phyloP scores from a whole-genome alignment of 208 protist genomes.

The Crithidia expoeki region DNA sequence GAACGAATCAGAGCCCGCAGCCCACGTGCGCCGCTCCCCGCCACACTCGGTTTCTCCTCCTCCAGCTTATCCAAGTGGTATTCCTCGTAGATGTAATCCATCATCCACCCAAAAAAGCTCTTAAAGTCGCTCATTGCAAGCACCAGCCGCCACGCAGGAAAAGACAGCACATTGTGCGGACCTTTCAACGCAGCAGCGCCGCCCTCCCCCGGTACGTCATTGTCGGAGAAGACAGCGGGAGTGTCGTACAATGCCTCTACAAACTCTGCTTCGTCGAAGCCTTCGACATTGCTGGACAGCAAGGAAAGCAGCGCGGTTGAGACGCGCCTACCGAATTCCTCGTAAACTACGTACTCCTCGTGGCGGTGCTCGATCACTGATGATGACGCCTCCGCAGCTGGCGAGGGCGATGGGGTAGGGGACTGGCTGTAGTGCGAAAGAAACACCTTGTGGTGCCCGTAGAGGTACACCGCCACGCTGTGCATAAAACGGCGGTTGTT shows the following conservation, averaged over 20 bases:
- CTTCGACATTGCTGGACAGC: conserved; percentile 47
- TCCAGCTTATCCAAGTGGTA: conserved; percentile 50
- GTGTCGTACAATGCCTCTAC: conserved; percentile 75
- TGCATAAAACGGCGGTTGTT: conserved; percentile 56
- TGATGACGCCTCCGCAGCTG: not conserved
- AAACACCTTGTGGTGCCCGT: conserved; percentile 75
- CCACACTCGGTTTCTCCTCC: conserved; percentile 35
- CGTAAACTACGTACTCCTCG: conserved; percentile 72
- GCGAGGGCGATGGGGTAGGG: not conserved
- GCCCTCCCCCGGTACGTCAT: not conserved
- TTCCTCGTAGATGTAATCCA: conserved; percentile 86
- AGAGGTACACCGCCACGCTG: conserved; percentile 62
- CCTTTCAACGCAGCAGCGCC: not conserved
- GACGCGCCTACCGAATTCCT: conserved; percentile 54
- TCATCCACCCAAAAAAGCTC: conserved; percentile 80
- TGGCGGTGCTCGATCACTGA: conserved; percentile 58
- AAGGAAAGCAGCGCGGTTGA: conserved; percentile 59
- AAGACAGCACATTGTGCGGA: conserved; percentile 66
- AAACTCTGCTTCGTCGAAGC: conserved; percentile 83
- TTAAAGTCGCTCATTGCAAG: conserved; percentile 82
- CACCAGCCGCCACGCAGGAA: conserved; percentile 77
- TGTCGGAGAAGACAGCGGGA: conserved; percentile 33
- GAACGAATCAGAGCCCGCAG: conserved; percentile 72
- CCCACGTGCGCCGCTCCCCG: conserved; percentile 62
- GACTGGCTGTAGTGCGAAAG: conserved; percentile 37